Evolutionary conservation across 208 protist species (phyloP), one percentile per base, ranked within the genome.

Genomic region (Naegleria lovaniensis): DNA sequence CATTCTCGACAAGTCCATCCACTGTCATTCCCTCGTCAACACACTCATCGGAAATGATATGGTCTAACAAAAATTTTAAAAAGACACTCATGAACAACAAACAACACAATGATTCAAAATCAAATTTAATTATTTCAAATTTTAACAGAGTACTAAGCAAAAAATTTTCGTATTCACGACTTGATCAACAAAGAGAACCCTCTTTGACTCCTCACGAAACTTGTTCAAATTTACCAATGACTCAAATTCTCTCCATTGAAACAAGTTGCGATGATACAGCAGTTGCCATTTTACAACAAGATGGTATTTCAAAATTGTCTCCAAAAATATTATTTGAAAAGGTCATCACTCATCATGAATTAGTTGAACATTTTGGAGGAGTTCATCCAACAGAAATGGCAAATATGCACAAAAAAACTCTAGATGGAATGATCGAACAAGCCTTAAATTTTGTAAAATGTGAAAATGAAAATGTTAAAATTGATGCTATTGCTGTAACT

Each of bases 211-310:
- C 43, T 48, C 43, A 48, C 7, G 43, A 48, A 48, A 2, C 2
- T 4, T 29, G 1, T 67, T 67, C 55, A 67, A 67, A 4, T 19
- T 22, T 29, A 67, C 11, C 4, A 67, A 67, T 67, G 55, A 67
- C 22, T 67, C 55, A 19, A 40, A 85, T 93, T 13, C 25, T 94
- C n/a, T 92, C 92, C 29, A 92, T 94, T 33, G 93, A 94, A 88
- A 94, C 93, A 36, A 92, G 90, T 84, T 94, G 93, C 88, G 93
- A 94, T 91, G 93, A 94, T 51, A 94, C 93, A n/a, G 87, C 88
- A 85, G 76, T 92, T 33, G 93, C 86, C 0, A 84, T 94, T 39
- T 29, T 94, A 2, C 19, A 67, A 67, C 55, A 67, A 67, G 55
- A 67, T 29, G 11, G 19, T 3, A 22, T 29, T 67, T 15, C 11